phyloP scores from a whole-genome alignment of 192 early-diverging fungal species.

The Piromyces finnis region DNA sequence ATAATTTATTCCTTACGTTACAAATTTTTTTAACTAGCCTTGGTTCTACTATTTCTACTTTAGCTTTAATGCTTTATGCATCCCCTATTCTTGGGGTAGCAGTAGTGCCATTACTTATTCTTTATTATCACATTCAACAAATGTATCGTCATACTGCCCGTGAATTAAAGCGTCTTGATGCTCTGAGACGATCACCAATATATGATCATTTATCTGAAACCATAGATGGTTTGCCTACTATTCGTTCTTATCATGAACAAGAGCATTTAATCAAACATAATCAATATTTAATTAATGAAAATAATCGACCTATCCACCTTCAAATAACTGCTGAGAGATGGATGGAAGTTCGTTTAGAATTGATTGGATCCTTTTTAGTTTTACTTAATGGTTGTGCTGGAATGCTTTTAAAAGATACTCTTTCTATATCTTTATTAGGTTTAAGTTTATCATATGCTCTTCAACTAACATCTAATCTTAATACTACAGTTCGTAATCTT shows the following conservation, averaged over 20 bases:
- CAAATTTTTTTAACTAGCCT: slow-evolving; percentile 47
- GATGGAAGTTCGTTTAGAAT: slow-evolving; percentile 62
- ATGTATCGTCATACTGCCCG: slow-evolving; percentile 40
- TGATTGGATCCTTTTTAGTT: slow-evolving; percentile 53
- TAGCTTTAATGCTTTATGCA: slow-evolving; percentile 16
- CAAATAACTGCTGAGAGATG: slow-evolving; percentile 24
- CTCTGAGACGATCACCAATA: slow-evolving; percentile 9
- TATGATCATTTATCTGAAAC: slow-evolving; percentile 14
- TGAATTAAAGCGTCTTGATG: slow-evolving; percentile 24
- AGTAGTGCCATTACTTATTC: slow-evolving; percentile 15
- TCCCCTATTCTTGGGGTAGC: slow-evolving; percentile 32
- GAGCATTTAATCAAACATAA: slow-evolving; percentile 54
- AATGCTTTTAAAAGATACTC: slow-evolving; percentile 27
- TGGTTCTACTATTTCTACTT: slow-evolving; percentile 28
- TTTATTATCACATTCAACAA: slow-evolving; percentile 18
- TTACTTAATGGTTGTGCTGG: slow-evolving; percentile 57
- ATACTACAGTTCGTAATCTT: slow-evolving; percentile 61
- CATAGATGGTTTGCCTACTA: neutral
- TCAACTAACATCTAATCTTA: slow-evolving; percentile 55
- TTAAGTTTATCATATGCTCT: slow-evolving; percentile 66
- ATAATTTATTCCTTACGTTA: slow-evolving; percentile 37
- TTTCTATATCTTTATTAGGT: slow-evolving; percentile 52
- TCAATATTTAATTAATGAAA: slow-evolving; percentile 42
- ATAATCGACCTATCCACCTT: slow-evolving; percentile 53
- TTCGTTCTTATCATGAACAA: slow-evolving; percentile 37